Conservation (phyloP, 1,139 yeast species). For the Debaryomycetaceae sp. region DNA sequence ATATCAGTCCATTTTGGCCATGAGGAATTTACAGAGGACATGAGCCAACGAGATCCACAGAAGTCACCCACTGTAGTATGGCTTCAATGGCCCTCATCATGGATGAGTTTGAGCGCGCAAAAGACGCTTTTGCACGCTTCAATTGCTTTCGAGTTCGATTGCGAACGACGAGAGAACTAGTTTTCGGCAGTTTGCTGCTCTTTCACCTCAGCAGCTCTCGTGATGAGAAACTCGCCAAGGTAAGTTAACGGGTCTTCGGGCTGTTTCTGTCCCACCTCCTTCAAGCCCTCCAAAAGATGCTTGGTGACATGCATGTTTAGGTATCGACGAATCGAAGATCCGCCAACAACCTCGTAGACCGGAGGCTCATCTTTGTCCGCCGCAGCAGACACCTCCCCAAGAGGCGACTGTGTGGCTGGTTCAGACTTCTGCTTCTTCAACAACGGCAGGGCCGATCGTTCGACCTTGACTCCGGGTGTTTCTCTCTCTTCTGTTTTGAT, state of each 20-base stretch:
- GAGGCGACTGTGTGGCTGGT: not conserved
- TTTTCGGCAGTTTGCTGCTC: too few species aligned
- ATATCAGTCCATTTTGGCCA: not conserved
- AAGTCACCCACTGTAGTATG: not conserved
- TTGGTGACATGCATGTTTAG: constrained; percentile 70
- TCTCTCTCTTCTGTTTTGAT: constrained; percentile 4
- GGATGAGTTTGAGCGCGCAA: not conserved
- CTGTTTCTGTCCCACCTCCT: constrained; percentile 50
- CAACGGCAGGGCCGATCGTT: constrained; percentile 4
- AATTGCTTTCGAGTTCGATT: not conserved
- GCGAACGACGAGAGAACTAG: too few species aligned
- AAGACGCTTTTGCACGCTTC: not conserved
- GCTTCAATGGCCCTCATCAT: not conserved
- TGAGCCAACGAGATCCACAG: too few species aligned
- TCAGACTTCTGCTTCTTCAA: not conserved
- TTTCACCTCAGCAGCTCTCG: constrained; percentile 37
- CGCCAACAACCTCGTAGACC: constrained; percentile 64
- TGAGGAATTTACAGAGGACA: not conserved
- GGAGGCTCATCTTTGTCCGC: constrained; percentile 18
- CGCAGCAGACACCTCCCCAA: not conserved
- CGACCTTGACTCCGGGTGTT: constrained; percentile 8
- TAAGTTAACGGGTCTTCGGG: constrained; percentile 70
- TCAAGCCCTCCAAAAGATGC: constrained; percentile 65
- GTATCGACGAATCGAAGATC: constrained; percentile 77
- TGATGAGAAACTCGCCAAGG: constrained; percentile 69